Base-by-base conservation (phyloP, 345 rosid genomes). In the Citrus australasica region DNA sequence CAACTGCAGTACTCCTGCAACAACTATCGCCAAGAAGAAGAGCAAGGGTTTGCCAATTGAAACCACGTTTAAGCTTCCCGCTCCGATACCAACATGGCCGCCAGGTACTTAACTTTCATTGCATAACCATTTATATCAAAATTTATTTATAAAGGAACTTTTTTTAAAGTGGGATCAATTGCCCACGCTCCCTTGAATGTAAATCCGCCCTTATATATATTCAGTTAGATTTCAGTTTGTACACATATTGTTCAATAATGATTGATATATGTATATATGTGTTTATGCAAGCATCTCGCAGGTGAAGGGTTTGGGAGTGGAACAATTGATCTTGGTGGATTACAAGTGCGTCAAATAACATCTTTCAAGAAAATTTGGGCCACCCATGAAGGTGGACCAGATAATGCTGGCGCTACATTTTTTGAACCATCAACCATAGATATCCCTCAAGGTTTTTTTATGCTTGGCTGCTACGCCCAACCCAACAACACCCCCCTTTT, bases 401-500 rank as follows among this genome's bases (percentile, higher is more conserved):
- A 82, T 66, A 90, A 93, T 51, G 83, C 79, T 9, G 98, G 98
- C 4, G 91, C 95, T 19, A 85, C 94, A 21, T 89, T 93, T 85
- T 93, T 84, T 37, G 98, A 93, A 53, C 95, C 95, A 7, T 78
- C 84, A 3, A 65, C 80, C n/a, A 67, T 46, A 3, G 51, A 46
- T 46, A 46, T 88, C 32, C 85, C 90, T 2, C 56, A 59, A 4
- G 95, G 89, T 7, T 93, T 86, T 89, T 82, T 75, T 21, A 84
- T 87, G 82, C 83, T 93, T 9, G 98, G 95, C 0, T 79, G 81
- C 82, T 91, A 90, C 55, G 86, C 81, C 58, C 98, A 93, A 64
- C 90, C 95, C 32, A 93, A 93, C 86, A 88, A 88, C 62, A 82
- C 69, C 22, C 60, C 48, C 22, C 88, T 90, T 14, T 84, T 76